Base-by-base conservation (phyloP, 176 grass and related monocot genomes). In the Rhynchospora tenuis region DNA sequence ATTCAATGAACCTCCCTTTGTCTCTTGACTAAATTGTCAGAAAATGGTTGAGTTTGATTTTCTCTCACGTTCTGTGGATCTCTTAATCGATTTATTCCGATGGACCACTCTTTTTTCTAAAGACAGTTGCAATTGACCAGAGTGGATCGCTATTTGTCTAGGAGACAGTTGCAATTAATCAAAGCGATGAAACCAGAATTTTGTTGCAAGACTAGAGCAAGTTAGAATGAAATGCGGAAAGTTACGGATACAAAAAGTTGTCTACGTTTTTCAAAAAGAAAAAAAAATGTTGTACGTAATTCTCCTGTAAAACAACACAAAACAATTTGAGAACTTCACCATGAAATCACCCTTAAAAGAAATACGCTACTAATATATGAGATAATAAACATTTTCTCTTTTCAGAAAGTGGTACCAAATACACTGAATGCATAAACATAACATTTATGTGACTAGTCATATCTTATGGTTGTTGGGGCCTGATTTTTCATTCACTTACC, bases 31-130 rank as follows among this genome's bases (percentile, higher is more conserved):
- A 45, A 45, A 42, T 44, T 70, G 66, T 70, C 6, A 70, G 66
- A n/a, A 29, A 3, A 22, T 65, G 14, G 33, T 24, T 6, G 4
- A 48, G 44, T 47, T 19, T 51, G 45, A 73, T 51, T 73, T 73
- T 73, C 70, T 73, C 45, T 61, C 71, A 74, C 11, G 71, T 74
- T 74, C 71, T 74, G 22, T 52, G 45, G 70, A 74, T 74, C 70
- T 74, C 45, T 74, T 51, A 19, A 74, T 74, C 20, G 70, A 74
- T 46, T 46, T 51, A 74, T 51, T 74, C 70, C 20, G 0, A 48
- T 51, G 45, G 45, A 74, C 70, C 45, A 74, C 70, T 22, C 19
- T 71, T 71, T 45, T 38, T 71, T 71, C 66, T 71, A 45, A 71
- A 71, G 7, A 45, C 67, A 71, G 38, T 71, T 71, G 67, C 38